A percentile compares a stretch with the other conserved stretches of the same genome.
These are phyloP conservation scores for Fraxinus sp. DNA, from an alignment of 305 asterid species.

Conservation along the genomic window DNA sequence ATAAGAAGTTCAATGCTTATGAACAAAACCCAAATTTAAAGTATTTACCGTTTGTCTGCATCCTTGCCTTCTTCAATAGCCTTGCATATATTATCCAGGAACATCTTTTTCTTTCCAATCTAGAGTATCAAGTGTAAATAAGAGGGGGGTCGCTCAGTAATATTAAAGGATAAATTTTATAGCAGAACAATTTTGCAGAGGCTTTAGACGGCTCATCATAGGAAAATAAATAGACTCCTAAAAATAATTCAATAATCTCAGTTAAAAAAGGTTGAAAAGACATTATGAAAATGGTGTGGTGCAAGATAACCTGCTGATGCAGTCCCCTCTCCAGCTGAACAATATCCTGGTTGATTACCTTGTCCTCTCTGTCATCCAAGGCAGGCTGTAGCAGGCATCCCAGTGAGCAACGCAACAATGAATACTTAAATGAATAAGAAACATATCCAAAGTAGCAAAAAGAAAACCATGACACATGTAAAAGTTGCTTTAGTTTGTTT, in stretches of 20 bases:
- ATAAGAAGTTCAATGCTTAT: slow-evolving; percentile 9
- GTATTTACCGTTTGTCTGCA: slow-evolving; percentile 50
- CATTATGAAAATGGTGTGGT: not conserved
- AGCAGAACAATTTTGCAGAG: not conserved
- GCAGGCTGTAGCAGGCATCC: slow-evolving; percentile 60
- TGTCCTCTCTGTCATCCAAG: slow-evolving; percentile 84
- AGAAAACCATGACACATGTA: not conserved
- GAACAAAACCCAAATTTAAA: slow-evolving; percentile 15
- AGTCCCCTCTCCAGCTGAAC: slow-evolving; percentile 60
- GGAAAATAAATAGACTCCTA: slow-evolving; percentile 3
- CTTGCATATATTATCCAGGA: slow-evolving; percentile 52
- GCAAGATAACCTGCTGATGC: slow-evolving; percentile 60
- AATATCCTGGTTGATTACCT: slow-evolving; percentile 59
- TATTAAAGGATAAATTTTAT: not conserved
- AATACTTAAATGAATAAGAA: not conserved
- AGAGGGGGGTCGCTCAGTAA: slow-evolving; percentile 15
- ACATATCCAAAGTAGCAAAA: not conserved
- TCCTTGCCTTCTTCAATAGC: slow-evolving; percentile 55
- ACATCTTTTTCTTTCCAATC: slow-evolving; percentile 62
- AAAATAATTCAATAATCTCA: slow-evolving; percentile 1
- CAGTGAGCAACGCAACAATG: slow-evolving; percentile 19
- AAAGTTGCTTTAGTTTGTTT: slow-evolving; percentile 11
- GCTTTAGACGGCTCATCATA: not conserved
- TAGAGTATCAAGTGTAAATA: slow-evolving; percentile 39
- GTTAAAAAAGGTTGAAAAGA: not conserved